Conservation (phyloP, 441 rosid species). For the Theobroma grandiflorum region DNA sequence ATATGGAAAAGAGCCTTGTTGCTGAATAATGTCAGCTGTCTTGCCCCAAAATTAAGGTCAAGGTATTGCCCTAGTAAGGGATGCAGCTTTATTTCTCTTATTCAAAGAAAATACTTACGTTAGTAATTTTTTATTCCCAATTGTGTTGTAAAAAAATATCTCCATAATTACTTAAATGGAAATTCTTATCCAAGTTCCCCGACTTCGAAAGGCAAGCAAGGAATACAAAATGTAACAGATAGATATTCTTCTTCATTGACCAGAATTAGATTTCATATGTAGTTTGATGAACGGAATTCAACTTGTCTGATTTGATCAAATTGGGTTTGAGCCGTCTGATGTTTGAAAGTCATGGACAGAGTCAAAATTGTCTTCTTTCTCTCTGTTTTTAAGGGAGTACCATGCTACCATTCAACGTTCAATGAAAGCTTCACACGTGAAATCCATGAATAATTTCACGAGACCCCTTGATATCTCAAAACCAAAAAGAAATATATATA, state of each 20-base stretch:
- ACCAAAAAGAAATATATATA: conserved; percentile 7
- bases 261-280: no score
- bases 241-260: no score
- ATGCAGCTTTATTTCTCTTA: no score
- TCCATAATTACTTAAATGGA: no score
- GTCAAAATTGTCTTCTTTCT: not conserved
- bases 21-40: not conserved
- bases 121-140: no score
- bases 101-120: no score
- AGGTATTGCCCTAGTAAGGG: not conserved
- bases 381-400: no score
- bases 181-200: no score
- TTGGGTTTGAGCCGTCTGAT: not conserved
- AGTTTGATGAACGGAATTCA: no score
- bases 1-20: not conserved
- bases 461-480: not conserved
- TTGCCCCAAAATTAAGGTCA: not conserved
- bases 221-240: no score
- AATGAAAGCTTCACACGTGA: not conserved
- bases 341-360: not conserved
- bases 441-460: conserved; percentile 32
- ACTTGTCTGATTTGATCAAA: not conserved
- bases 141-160: no score
- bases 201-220: no score
- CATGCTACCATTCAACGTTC: not conserved